Base-by-base conservation (phyloP, 306 rosid genomes). In the Spatholobus suberectus region DNA sequence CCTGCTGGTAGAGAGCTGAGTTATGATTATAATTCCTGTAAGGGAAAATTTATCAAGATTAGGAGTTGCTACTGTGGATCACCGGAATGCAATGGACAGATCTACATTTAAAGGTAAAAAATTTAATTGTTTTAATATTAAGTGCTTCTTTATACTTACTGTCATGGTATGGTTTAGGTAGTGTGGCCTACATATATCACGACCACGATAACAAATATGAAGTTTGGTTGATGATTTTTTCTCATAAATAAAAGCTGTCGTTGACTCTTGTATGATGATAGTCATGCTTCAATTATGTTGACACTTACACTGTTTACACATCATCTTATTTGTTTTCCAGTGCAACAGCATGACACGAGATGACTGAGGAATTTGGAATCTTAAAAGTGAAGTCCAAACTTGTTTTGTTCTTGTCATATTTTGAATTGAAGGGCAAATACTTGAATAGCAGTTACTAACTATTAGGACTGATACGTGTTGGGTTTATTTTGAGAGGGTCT, bases 1-100 rank as follows among this genome's bases (percentile, higher is more conserved):
- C 78, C 89, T 11, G 69, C 89, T 7, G 77, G 77, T 18, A 38
- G 70, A 71, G 89, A 87, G 47, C 68, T 87, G 59, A 70, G 38
- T 52, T 75, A 35, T 83, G 73, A 86, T 62, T 79, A 86, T 47
- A 85, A 77, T 57, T 21, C 23, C 61, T 29, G 11, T 23, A 81
- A 51, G 63, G 20, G 47, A 34, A 65, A 59, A 8, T 8, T 21
- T 27, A 15, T 47, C 13, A 67, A 43, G 58, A 8, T 20, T 32
- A 10, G n/a, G n/a, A n/a, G 0, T 2, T 76, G 88, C 72, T 26
- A 41, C 6, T 81, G 85, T 71, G 71, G 66, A 62, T 38, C 82
- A 2, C n/a, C 0, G 0, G 20, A 75, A 61, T 81, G 85, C 76
- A 29, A 49, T 10, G 85, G 82, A 29, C 18, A 27, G 6, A 77